Evolutionary conservation across 1,284 basidiomycete genomes (phyloP).

Genomic region (Pseudozyma hubeiensis): DNA sequence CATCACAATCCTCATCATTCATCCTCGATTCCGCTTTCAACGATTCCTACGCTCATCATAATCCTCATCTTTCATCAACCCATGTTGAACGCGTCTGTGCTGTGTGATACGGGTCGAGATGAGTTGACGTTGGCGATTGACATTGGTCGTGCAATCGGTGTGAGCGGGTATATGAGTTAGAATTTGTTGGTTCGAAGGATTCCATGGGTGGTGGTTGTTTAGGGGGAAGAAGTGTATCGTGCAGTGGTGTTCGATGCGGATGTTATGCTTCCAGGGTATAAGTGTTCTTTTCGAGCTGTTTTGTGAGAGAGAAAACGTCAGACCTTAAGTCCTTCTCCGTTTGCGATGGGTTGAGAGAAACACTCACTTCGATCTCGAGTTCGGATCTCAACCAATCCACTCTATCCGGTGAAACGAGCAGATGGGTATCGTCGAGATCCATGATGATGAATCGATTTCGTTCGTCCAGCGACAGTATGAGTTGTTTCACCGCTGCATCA

Average conservation of each 20-base stretch:
- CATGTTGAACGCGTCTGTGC: background rate
- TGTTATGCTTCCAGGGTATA: conserved; percentile 57
- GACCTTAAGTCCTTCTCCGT: background rate
- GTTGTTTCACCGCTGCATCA: conserved; percentile 87
- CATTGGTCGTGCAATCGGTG: no score
- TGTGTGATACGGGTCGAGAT: background rate
- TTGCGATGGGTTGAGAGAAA: background rate
- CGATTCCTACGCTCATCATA: background rate
- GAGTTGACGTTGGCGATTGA: background rate
- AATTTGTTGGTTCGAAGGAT: no score
- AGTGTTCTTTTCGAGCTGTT: conserved; percentile 63
- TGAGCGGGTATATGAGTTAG: background rate
- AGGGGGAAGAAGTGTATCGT: no score
- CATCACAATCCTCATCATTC: background rate
- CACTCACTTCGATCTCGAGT: conserved; percentile 79
- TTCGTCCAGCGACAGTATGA: conserved; percentile 84
- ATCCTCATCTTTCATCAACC: background rate
- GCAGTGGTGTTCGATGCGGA: background rate
- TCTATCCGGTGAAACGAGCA: conserved; percentile 83
- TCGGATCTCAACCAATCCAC: conserved; percentile 79
- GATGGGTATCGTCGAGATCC: conserved; percentile 84
- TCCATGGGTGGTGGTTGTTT: no score
- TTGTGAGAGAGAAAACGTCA: no score
- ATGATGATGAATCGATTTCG: conserved; percentile 79
- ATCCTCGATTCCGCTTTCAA: background rate